phyloP scores from a whole-genome alignment of 2,329 filamentous ascomycete genomes.

The Phyllosticta citrichinensis region DNA sequence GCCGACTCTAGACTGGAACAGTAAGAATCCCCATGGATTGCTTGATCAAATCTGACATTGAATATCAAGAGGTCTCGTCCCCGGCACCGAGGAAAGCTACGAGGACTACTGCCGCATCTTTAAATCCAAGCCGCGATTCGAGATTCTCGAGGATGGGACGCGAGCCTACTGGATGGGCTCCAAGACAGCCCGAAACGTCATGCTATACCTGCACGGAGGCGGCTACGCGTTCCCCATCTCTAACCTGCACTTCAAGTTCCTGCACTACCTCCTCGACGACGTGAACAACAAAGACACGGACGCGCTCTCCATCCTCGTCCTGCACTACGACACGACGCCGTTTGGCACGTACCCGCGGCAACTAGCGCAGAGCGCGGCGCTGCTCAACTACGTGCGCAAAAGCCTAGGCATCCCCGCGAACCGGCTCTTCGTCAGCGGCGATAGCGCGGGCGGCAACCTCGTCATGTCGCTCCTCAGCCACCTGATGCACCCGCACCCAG shows the following conservation, averaged over 20 bases:
- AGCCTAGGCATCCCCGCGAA: neutral
- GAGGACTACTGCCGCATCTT: neutral
- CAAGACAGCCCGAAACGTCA: neutral
- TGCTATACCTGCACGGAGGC: slow-evolving; percentile 7
- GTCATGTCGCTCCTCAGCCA: slow-evolving; percentile 17
- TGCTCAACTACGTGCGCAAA: slow-evolving; percentile 15
- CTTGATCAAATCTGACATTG: neutral
- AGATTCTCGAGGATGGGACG: slow-evolving; percentile 7
- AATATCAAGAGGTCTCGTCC: neutral
- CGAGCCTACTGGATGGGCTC: slow-evolving; percentile 7
- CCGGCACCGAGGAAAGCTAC: slow-evolving; percentile 1
- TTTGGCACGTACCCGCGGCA: slow-evolving; percentile 18
- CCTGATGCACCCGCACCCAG: slow-evolving; percentile 17
- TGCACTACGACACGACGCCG: slow-evolving; percentile 18
- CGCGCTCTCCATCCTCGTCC: slow-evolving; percentile 14
- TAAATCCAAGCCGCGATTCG: neutral
- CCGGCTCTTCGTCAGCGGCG: slow-evolving; percentile 10
- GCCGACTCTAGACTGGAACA: neutral
- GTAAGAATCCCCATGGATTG: neutral
- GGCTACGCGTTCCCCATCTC: slow-evolving; percentile 5
- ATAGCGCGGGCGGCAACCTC: slow-evolving; percentile 17
- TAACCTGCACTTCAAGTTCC: neutral
- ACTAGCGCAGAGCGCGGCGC: slow-evolving; percentile 14
- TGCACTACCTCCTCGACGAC: neutral
- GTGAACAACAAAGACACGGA: neutral